phyloP scores from a whole-genome alignment of 495 filamentous ascomycete genomes.

The Hypoxylon crocopeplum region DNA sequence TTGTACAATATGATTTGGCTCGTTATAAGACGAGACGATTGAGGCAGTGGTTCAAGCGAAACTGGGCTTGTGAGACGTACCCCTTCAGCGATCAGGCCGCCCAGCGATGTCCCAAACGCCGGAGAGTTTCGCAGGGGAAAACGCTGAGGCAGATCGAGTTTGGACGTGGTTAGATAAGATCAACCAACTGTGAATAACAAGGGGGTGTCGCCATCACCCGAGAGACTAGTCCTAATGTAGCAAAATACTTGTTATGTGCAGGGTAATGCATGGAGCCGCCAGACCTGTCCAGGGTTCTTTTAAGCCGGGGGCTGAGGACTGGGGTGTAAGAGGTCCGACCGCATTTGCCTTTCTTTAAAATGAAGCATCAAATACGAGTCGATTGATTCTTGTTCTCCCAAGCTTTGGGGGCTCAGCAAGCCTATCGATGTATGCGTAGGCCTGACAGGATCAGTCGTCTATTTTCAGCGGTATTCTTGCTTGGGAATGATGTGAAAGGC shows the following conservation, averaged over 20 bases:
- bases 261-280: conserved; percentile 6
- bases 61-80: conserved; percentile 19
- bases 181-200: conserved; percentile 12
- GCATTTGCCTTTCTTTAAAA: conserved; percentile 14
- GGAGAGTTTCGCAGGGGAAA: conserved; percentile 31
- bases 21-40: conserved; percentile 2
- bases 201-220: conserved; percentile 29
- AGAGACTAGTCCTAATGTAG: conserved; percentile 21
- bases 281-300: background rate
- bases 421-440: no score
- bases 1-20: background rate
- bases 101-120: conserved; percentile 27
- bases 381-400: no score
- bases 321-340: conserved; percentile 26
- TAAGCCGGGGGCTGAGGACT: conserved; percentile 1
- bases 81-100: conserved; percentile 20
- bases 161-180: conserved; percentile 28
- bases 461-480: no score
- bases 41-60: conserved; percentile 11
- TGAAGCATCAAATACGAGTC: conserved; percentile 1
- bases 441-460: no score
- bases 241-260: conserved; percentile 5
- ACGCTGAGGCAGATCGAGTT: conserved; percentile 33
- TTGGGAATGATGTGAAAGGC: no score
- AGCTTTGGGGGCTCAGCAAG: background rate